Evolutionary conservation across 805 yeast species (phyloP).

Genomic region (Ogataea pini): DNA sequence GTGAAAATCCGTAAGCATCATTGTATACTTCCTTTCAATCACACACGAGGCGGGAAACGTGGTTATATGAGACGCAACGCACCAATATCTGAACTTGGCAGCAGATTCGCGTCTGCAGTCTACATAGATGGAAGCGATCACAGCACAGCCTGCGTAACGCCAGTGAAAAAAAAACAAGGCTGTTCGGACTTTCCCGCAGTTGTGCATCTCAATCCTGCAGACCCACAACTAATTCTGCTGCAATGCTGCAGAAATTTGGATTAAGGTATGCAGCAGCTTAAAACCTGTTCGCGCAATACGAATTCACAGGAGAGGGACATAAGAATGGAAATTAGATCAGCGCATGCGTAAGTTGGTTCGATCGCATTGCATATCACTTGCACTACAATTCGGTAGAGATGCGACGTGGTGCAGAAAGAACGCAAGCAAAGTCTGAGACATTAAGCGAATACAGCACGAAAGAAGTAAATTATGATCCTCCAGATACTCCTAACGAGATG

Average conservation of each 20-base stretch:
- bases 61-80: not conserved
- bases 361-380: not conserved
- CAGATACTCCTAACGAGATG: constrained; percentile 67
- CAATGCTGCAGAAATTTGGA: not conserved
- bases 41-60: not conserved
- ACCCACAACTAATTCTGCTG: not conserved
- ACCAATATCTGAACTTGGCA: not conserved
- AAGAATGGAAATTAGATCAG: not conserved
- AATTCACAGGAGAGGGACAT: not conserved
- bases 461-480: constrained; percentile 27
- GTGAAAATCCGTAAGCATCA: not conserved
- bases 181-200: not conserved
- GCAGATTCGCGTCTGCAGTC: not conserved
- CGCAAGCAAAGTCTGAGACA: constrained; percentile 3
- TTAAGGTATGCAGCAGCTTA: not conserved
- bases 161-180: not conserved
- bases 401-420: constrained; percentile 1
- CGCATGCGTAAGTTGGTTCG: not conserved
- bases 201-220: not conserved
- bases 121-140: not conserved
- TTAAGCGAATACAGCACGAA: constrained; percentile 5
- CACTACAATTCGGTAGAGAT: constrained; percentile 1
- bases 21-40: not conserved
- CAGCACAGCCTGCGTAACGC: not conserved
- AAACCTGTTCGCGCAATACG: not conserved